Evolutionary conservation across 345 rosid genomes (phyloP).

Genomic region (Eucalyptus erythrocorys): DNA sequence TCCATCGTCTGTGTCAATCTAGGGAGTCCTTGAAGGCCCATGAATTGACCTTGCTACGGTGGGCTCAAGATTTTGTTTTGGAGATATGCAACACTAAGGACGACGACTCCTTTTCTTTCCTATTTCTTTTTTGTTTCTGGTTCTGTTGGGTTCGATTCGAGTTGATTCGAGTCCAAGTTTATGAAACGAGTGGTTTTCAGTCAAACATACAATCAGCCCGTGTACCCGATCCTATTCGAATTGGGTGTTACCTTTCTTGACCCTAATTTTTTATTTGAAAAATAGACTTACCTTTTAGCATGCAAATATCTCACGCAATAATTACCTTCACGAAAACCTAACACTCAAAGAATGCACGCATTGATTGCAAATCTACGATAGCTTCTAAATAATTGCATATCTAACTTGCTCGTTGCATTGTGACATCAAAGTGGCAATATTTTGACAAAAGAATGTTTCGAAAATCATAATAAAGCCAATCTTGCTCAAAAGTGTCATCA

Average conservation of each 20-base stretch:
- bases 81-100: not conserved
- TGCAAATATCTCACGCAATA: accelerated
- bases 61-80: not conserved
- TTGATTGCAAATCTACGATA: not conserved
- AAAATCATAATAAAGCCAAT: not conserved
- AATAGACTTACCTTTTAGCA: not conserved
- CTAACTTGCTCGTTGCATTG: not conserved
- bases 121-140: not conserved
- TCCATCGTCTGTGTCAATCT: not conserved
- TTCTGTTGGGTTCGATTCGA: not conserved
- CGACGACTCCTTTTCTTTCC: not conserved
- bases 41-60: not conserved
- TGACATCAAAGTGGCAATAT: not conserved
- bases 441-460: not conserved
- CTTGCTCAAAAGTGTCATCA: not conserved
- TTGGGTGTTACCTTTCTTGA: not conserved
- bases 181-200: not conserved
- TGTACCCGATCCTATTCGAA: not conserved
- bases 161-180: not conserved
- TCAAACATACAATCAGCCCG: not conserved
- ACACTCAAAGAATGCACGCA: not conserved
- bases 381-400: not conserved
- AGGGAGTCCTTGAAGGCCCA: not conserved
- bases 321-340: not conserved
- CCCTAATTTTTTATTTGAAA: not conserved